Evolutionary conservation across 176 grass and related monocot species (phyloP), one percentile per base, ranked within the genome.

Genomic region (Saccharum spontaneum): DNA sequence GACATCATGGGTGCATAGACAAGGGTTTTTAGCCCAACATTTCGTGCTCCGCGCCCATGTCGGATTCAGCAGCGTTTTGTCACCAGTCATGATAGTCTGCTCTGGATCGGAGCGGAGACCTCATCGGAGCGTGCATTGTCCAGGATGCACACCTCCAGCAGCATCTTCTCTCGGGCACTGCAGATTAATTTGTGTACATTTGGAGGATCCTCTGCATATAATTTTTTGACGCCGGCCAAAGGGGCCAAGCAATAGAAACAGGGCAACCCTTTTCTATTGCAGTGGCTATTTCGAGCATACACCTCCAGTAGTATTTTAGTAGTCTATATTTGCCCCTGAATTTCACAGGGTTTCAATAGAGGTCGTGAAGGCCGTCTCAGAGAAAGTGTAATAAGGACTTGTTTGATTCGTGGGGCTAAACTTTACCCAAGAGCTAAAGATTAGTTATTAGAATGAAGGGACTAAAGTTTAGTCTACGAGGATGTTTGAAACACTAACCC

Each of bases 11-110:
- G 55, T 39, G 62, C 78, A 8, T 13, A 34, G 41, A 50, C 30
- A 38, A 69, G 4, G 33, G 41, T 37, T 62, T 5, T 6, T 17
- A 18, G 26, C 5, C 45, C 64, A 39, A 69, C 64, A 81, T 81
- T 69, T 81, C 24, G 79, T 70, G 66, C 79, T 70, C 31, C 45
- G 66, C 46, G 79, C 79, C 79, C 8, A 8, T 36, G 38, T 81
- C 10, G 65, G 79, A 54, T 81, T 81, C 64, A 69, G 64, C 79
- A 0, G 54, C 64, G 13, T 26, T 54, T 70, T 70, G 46, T 81
- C 79, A 39, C 8, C 22, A 26, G 20, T 1, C 13, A 70, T 54
- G 79, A 5, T 54, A 15, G 31, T 17, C 30, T 59, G 74, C 74
- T 66, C 77, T 79, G 61, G 7, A 66, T 46, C 40, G 24, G 16